Conservation (phyloP, 192 early-diverging fungal species). For the Piromyces finnis region DNA sequence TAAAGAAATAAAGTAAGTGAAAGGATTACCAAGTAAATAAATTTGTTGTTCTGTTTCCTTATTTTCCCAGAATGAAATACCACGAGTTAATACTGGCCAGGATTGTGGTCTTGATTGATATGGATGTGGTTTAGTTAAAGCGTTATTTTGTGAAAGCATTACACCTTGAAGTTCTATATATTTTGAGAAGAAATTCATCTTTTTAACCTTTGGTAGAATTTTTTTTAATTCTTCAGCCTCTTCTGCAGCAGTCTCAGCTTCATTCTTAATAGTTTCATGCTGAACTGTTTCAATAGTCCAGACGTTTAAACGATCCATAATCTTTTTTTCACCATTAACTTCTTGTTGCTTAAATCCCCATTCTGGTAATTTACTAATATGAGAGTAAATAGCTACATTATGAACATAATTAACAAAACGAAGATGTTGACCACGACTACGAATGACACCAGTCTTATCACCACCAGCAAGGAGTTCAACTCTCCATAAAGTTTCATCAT, state of each 20-base stretch:
- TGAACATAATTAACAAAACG: slow-evolving; percentile 58
- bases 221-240: slow-evolving; percentile 1
- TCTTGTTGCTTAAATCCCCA: slow-evolving; percentile 84
- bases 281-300: slow-evolving; percentile 69
- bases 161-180: slow-evolving; percentile 70
- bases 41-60: slow-evolving; percentile 56
- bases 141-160: slow-evolving; percentile 84
- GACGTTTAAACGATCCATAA: slow-evolving; percentile 42
- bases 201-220: not conserved
- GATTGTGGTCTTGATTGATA: slow-evolving; percentile 75
- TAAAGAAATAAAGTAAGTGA: slow-evolving; percentile 49
- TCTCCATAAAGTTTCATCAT: slow-evolving; percentile 39
- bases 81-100: slow-evolving; percentile 74
- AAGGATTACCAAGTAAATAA: slow-evolving; percentile 77
- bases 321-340: slow-evolving; percentile 83
- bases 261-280: slow-evolving; percentile 10
- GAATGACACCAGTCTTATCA: slow-evolving; percentile 21
- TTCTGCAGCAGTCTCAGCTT: slow-evolving; percentile 3
- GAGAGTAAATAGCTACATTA: slow-evolving; percentile 62
- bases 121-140: slow-evolving; percentile 75
- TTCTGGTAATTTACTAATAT: slow-evolving; percentile 46
- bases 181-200: slow-evolving; percentile 48
- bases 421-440: slow-evolving; percentile 43
- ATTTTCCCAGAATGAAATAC: slow-evolving; percentile 85
- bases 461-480: slow-evolving; percentile 24